These are phyloP conservation scores for Russula sp. DNA, from an alignment of 768 basidiomycete species.

Conservation along the genomic window DNA sequence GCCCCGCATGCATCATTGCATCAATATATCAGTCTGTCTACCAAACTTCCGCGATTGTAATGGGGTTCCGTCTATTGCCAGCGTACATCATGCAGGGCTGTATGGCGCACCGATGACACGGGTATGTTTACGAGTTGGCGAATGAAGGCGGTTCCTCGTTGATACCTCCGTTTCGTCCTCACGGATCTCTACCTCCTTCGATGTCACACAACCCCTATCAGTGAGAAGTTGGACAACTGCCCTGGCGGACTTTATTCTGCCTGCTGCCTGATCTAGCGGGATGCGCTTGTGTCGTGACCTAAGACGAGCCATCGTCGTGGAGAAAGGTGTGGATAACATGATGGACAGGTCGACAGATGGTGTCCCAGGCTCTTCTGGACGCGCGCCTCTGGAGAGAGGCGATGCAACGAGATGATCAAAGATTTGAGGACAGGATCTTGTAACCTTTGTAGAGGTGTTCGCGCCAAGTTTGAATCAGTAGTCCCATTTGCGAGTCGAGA, in stretches of 20 bases:
- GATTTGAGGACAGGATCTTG: neutral
- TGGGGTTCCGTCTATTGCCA: neutral
- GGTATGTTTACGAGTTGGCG: slow-evolving; percentile 7
- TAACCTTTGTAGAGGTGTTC: neutral
- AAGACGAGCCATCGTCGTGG: neutral
- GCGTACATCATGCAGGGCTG: slow-evolving; percentile 1
- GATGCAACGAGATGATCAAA: neutral
- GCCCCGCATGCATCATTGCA: neutral
- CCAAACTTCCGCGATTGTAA: neutral
- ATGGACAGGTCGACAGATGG: neutral
- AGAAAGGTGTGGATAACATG: slow-evolving; percentile 17
- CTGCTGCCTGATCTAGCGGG: slow-evolving; percentile 1
- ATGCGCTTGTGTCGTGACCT: neutral
- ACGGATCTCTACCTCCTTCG: slow-evolving; percentile 1
- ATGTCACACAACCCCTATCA: slow-evolving; percentile 13
- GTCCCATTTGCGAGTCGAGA: neutral
- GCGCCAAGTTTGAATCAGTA: neutral
- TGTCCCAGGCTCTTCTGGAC: neutral
- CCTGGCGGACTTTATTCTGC: slow-evolving; percentile 2
- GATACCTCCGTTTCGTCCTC: neutral
- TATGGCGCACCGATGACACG: slow-evolving; percentile 4
- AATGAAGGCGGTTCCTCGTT: neutral
- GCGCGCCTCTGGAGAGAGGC: neutral
- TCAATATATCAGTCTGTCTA: neutral
- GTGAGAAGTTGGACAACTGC: neutral